Evolutionary conservation across 306 rosid species (phyloP).

Genomic region (Neltuma alba): DNA sequence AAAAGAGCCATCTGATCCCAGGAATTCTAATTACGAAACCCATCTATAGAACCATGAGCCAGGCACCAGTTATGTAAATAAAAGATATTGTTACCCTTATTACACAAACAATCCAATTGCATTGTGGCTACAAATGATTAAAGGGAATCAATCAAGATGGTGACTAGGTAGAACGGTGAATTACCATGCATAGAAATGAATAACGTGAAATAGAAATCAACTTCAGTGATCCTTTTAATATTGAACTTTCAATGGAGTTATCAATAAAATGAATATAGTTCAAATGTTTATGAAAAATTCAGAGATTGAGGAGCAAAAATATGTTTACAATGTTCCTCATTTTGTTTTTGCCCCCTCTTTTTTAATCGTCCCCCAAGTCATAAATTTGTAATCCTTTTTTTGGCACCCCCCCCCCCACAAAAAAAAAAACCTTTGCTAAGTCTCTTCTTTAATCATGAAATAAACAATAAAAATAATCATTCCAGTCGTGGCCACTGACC

Average conservation of each 20-base stretch:
- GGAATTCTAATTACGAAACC: not conserved
- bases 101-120: not conserved
- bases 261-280: not conserved
- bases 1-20: not conserved
- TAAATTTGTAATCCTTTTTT: not conserved
- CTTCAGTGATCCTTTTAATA: not conserved
- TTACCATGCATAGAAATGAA: constrained; percentile 10
- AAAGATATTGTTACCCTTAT: not conserved
- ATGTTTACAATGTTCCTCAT: not conserved
- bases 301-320: not conserved
- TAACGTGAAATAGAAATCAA: not conserved
- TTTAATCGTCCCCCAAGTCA: not conserved
- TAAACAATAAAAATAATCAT: not conserved
- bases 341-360: not conserved
- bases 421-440: not conserved
- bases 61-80: constrained; percentile 14
- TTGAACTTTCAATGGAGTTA: not conserved
- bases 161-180: not conserved
- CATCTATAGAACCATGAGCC: not conserved
- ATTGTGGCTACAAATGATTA: not conserved
- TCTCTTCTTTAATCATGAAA: not conserved
- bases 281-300: not conserved
- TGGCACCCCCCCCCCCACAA: not conserved
- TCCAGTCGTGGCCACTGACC: constrained; percentile 57
- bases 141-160: constrained; percentile 16